These are phyloP conservation scores for Cryphonectria naterciae DNA, from an alignment of 2,329 filamentous ascomycete species.

Conservation along the genomic window DNA sequence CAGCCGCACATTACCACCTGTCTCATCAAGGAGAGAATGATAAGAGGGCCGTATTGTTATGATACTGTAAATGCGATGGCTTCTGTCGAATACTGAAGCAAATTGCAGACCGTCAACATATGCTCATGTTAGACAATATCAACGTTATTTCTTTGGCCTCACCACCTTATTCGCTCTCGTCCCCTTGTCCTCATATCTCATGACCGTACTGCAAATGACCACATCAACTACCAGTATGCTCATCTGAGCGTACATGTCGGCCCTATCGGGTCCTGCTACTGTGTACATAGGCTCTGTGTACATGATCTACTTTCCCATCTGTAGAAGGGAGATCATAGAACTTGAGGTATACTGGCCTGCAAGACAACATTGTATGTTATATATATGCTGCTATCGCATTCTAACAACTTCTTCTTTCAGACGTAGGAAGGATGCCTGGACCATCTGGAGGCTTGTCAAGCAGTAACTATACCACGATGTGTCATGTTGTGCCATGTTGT, in stretches of 20 bases:
- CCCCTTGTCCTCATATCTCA: conserved; percentile 30
- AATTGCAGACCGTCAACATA: not conserved
- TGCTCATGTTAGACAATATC: not conserved
- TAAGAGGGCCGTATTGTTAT: not conserved
- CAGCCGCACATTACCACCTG: conserved; percentile 5
- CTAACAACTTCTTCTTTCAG: not conserved
- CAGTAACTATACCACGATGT: not conserved
- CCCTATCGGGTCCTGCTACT: not conserved
- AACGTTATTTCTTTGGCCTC: not conserved
- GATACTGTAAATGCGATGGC: not conserved
- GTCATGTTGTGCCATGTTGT: not conserved
- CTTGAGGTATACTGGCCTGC: too few relatives aligned
- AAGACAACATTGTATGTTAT: too few relatives aligned
- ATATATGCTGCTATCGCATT: not conserved
- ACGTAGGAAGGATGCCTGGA: not conserved
- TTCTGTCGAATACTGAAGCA: not conserved
- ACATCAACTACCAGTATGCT: conserved; percentile 27
- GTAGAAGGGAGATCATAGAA: too few relatives aligned
- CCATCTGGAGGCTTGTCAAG: not conserved
- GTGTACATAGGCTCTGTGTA: not conserved
- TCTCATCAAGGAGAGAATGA: not conserved
- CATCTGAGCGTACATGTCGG: conserved; percentile 29
- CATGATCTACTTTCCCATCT: not conserved
- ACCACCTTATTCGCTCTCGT: conserved; percentile 26
- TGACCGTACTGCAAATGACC: conserved; percentile 29